Base-by-base conservation (phyloP, 768 basidiomycete genomes). In the Auriscalpium microsporum region DNA sequence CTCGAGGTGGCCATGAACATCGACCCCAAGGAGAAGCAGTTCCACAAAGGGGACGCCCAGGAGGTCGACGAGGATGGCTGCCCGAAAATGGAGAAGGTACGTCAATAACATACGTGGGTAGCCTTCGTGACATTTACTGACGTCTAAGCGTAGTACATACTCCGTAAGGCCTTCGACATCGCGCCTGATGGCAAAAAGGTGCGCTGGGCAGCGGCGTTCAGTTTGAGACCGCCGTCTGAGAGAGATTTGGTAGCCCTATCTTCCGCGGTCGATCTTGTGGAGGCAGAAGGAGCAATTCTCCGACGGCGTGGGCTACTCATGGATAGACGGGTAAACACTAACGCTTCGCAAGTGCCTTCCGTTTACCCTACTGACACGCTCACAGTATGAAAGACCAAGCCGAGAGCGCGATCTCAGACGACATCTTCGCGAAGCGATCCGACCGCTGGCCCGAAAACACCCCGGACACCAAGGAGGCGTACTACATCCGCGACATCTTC, bases 271-370 rank as follows among this genome's bases (percentile, higher is more conserved):
- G 14, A 97, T 99, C 64, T 77, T 99, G 44, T 99, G 96, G 96
- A 81, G 96, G 55, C 96, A 99, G 70, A 99, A 99, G 70, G 96
- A 99, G 72, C 94, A 98, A 65, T 99, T 99, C 75, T 97, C 94
- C 2, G 96, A 99, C 65, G 96, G 96, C 53, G 94, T 96, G 53
- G 94, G 95, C 35, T 97, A 96, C 72, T 94, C 93, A 35, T 97
- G 95, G 94, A 98, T 98, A 65, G 94, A 98, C 64, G 92, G 94
- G 89, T 89, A 64, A 45, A 79, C 10, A 14, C 36, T 33, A 16
- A 34, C 17, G 14, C 33, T 61, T 35, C 45, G 34, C 52, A 28
- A 57, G 9, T 34, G 8, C n/a, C 10, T 23, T 11, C 52, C 35
- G 16, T 45, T 33, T 8, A 36, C 23, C 46, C 45, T 47, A n/a